These are phyloP conservation scores for Saturnispora serradocipensis DNA, from an alignment of 805 yeast species.

Conservation along the genomic window DNA sequence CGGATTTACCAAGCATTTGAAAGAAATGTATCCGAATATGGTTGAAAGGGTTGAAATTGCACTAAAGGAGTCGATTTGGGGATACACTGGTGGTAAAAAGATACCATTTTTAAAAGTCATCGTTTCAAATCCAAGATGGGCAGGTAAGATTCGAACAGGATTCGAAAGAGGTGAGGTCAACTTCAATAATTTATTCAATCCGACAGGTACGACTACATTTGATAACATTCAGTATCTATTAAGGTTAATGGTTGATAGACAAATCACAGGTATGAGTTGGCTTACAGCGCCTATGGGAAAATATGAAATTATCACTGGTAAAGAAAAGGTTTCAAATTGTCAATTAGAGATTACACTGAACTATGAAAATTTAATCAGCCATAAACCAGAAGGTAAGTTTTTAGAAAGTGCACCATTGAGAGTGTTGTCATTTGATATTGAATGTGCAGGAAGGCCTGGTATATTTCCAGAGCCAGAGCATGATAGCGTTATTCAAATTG, in stretches of 20 bases:
- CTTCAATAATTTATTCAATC: slow-evolving; percentile 54
- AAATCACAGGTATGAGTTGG: slow-evolving; percentile 97
- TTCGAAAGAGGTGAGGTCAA: slow-evolving; percentile 77
- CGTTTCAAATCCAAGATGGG: slow-evolving; percentile 54
- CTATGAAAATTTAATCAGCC: slow-evolving; percentile 63
- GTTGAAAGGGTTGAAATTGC: slow-evolving; percentile 49
- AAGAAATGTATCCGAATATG: slow-evolving; percentile 45
- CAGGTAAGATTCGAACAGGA: slow-evolving; percentile 61
- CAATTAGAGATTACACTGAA: slow-evolving; percentile 76
- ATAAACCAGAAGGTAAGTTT: slow-evolving; percentile 90
- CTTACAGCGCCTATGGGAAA: slow-evolving; percentile 72
- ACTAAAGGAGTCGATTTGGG: slow-evolving; percentile 86
- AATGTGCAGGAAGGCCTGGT: slow-evolving; percentile 97
- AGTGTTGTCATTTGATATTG: slow-evolving; percentile 90
- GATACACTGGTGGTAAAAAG: slow-evolving; percentile 70
- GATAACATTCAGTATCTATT: slow-evolving; percentile 85
- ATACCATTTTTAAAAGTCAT: slow-evolving; percentile 72
- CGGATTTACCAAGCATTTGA: slow-evolving; percentile 31
- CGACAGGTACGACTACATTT: slow-evolving; percentile 58
- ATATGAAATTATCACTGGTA: slow-evolving; percentile 39
- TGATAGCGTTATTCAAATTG: slow-evolving; percentile 95
- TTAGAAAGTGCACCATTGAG: slow-evolving; percentile 88
- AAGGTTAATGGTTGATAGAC: slow-evolving; percentile 86
- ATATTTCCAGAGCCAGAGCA: slow-evolving; percentile 89
- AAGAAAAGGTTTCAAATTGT: slow-evolving; percentile 53